Evolutionary conservation across 805 yeast species (phyloP).

Genomic region (Candida endomychidarum): DNA sequence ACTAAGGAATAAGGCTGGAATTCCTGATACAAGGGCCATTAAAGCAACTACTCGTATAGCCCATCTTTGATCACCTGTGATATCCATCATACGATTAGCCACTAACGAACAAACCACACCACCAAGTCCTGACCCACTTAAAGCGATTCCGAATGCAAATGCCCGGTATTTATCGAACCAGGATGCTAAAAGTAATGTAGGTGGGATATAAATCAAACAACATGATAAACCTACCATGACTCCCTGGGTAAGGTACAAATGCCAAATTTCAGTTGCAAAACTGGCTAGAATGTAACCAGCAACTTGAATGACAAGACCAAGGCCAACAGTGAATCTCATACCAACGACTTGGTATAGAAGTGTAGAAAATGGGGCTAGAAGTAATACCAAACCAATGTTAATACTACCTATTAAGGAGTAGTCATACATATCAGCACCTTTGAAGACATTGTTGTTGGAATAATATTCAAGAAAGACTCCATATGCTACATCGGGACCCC

Average conservation of each 20-base stretch:
- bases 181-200: constrained; percentile 44
- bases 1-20: constrained; percentile 44
- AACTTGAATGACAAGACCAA: constrained; percentile 47
- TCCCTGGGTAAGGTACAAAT: constrained; percentile 53
- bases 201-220: constrained; percentile 43
- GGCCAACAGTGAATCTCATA: constrained; percentile 42
- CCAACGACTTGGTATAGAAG: constrained; percentile 51
- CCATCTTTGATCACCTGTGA: constrained; percentile 45
- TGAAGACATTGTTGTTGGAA: constrained; percentile 32
- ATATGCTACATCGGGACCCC: constrained; percentile 59
- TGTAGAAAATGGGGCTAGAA: constrained; percentile 52
- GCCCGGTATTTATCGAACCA: constrained; percentile 50
- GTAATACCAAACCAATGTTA: constrained; percentile 56
- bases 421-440: constrained; percentile 44
- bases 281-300: constrained; percentile 51
- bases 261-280: constrained; percentile 50
- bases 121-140: constrained; percentile 52
- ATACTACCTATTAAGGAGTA: constrained; percentile 53
- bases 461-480: constrained; percentile 60
- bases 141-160: constrained; percentile 48
- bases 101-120: constrained; percentile 51
- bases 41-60: constrained; percentile 42
- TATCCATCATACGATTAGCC: constrained; percentile 37
- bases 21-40: constrained; percentile 28
- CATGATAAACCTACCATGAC: constrained; percentile 48